Percentiles rank a stretch among this genome's conserved stretches.
Conservation (phyloP, 2,329 filamentous ascomycete genomes). For the Zelopaecilomyces penicillatus region DNA sequence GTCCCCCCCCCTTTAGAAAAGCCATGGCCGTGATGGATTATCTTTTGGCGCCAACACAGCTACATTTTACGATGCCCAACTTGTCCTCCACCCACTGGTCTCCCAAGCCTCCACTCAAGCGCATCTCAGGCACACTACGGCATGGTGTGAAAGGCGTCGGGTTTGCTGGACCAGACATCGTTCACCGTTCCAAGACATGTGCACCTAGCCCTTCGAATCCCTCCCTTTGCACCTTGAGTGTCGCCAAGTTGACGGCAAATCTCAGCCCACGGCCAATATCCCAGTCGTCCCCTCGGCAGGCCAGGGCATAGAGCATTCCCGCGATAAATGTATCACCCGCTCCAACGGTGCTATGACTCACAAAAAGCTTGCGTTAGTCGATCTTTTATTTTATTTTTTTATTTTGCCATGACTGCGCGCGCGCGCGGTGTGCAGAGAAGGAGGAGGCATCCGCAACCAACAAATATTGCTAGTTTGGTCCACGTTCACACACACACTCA, state of each 20-base stretch:
- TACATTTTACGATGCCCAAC: no score
- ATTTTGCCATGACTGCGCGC: no score
- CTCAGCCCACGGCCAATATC: slow-evolving; percentile 37
- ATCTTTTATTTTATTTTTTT: no score
- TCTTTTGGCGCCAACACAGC: no score
- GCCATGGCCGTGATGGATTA: no score
- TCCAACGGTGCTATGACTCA: slow-evolving; percentile 51
- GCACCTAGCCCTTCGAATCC: slow-evolving; percentile 50
- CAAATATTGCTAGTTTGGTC: not conserved
- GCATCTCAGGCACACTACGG: no score
- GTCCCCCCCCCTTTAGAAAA: no score
- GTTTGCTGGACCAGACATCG: no score
- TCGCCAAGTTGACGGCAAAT: slow-evolving; percentile 60
- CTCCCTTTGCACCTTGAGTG: slow-evolving; percentile 57
- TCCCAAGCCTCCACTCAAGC: no score
- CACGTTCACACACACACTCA: not conserved
- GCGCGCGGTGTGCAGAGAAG: not conserved
- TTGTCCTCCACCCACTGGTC: no score
- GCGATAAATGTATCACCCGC: slow-evolving; percentile 71
- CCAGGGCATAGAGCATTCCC: slow-evolving; percentile 56
- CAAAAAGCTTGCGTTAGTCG: slow-evolving; percentile 4
- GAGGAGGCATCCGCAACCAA: not conserved
- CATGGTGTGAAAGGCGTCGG: no score
- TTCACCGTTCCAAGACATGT: not conserved
- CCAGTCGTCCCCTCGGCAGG: slow-evolving; percentile 43